phyloP scores from a whole-genome alignment of 331 rosid species.

The Saraca asoca region DNA sequence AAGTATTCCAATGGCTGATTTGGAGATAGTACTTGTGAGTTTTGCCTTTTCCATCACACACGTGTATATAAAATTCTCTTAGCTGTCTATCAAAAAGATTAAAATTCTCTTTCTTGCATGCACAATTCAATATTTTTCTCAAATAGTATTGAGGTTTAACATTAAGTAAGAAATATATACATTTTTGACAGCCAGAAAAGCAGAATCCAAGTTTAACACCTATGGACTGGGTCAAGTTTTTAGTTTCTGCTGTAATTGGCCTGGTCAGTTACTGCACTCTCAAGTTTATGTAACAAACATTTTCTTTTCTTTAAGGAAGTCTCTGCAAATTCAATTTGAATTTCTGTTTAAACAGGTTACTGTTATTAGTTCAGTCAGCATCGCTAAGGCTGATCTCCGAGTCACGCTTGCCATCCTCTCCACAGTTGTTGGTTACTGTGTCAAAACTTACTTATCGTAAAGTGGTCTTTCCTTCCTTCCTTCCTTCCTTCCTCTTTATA shows the following conservation, averaged over 20 bases:
- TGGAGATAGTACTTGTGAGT: slow-evolving; percentile 95
- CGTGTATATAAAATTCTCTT: too few species aligned
- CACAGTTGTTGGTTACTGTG: slow-evolving; percentile 80
- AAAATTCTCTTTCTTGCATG: slow-evolving; percentile 9
- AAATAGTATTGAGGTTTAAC: slow-evolving; percentile 22
- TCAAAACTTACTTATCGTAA: slow-evolving; percentile 94
- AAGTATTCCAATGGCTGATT: slow-evolving; percentile 63
- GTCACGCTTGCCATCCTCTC: slow-evolving; percentile 81
- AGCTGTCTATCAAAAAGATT: too few species aligned
- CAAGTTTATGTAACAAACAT: slow-evolving; percentile 17
- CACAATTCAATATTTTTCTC: slow-evolving; percentile 30
- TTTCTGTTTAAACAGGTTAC: slow-evolving; percentile 64
- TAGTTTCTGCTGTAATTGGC: slow-evolving; percentile 86
- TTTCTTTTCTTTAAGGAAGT: slow-evolving; percentile 14
- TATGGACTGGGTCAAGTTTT: slow-evolving; percentile 97
- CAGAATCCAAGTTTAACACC: slow-evolving; percentile 97
- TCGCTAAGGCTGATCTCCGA: slow-evolving; percentile 80
- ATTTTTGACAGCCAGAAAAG: slow-evolving; percentile 82
- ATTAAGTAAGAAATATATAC: too few species aligned
- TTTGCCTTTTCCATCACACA: not conserved
- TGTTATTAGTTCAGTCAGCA: slow-evolving; percentile 75
- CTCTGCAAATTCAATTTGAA: slow-evolving; percentile 7
- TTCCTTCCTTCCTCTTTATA: slow-evolving; percentile 6
- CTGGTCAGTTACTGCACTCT: slow-evolving; percentile 61
- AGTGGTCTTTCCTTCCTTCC: slow-evolving; percentile 17